Evolutionary conservation across 2,329 filamentous ascomycete genomes (phyloP).

Genomic region (Phyllosticta citribraziliensis): DNA sequence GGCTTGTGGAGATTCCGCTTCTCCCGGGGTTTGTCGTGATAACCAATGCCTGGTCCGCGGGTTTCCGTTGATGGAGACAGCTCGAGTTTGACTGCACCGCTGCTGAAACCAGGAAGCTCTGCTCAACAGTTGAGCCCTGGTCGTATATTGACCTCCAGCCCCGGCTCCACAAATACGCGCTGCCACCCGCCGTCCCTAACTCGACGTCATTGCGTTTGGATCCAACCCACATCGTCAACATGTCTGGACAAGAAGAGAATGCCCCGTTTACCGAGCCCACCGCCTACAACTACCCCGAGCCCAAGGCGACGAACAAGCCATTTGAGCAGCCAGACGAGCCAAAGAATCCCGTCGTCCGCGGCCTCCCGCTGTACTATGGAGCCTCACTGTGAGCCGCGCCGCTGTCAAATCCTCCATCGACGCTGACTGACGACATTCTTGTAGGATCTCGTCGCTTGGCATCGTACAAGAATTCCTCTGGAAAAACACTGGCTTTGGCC

Average conservation of each 20-base stretch:
- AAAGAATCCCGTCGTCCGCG: constrained; percentile 61
- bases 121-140: neutral
- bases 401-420: constrained; percentile 4
- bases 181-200: neutral
- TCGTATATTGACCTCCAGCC: neutral
- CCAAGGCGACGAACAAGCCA: constrained; percentile 21
- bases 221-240: neutral
- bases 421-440: neutral
- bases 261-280: neutral
- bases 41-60: neutral
- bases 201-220: neutral
- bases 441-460: constrained; percentile 50
- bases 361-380: constrained; percentile 51
- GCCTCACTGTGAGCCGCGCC: constrained; percentile 46
- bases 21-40: neutral
- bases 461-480: constrained; percentile 58
- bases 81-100: neutral
- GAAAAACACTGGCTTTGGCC: constrained; percentile 58
- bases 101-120: neutral
- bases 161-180: neutral
- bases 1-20: neutral
- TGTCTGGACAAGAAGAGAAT: neutral
- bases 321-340: constrained; percentile 25
- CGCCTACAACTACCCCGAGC: constrained; percentile 26
- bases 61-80: neutral